Base-by-base conservation (phyloP, 805 yeast genomes). In the Kockiozyma suomiensis region DNA sequence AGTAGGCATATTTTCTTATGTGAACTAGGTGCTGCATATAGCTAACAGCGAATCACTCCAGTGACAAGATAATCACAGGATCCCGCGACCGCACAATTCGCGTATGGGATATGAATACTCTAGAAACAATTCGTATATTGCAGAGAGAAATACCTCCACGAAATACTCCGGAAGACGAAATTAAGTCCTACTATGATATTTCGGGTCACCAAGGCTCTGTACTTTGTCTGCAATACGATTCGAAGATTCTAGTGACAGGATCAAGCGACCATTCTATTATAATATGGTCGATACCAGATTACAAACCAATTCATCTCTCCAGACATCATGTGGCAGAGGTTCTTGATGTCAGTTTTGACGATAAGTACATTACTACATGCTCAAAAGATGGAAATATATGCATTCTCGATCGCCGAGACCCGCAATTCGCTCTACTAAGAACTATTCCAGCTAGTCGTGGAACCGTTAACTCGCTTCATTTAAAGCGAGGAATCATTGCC, bases 61-160 rank as follows among this genome's bases (percentile, higher is more conserved):
- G 86, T 71, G 78, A 84, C 65, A 76, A 82, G 61, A 75, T 92
- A 41, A 84, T 92, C 75, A 89, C 96, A 1, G 97, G 97, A 0
- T 90, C 97, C 0, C 48, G 75, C 5, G 78, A 75, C 53, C 55
- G 62, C 4, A 67, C 74, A 15, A 62, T 76, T n/a, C 66, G 70
- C 21, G 64, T 75, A 3, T 75, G 79, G 79, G 67, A 69, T 38
- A 46, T 70, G 6, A 25, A 47, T n/a, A 64, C 72, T 7, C 66
- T 66, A 3, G 50, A 42, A 19, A 59, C 56, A 10, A 41, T 67
- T 50, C 56, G 57, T 28, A 62, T 68, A 23, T 56, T 71, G 35
- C 68, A 47, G 26, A 47, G 50, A 28, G 21, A 42, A 28, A 23
- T 19, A 15, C 51, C 50, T 12, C 45, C 49, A n/a, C 35, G 38